Evolutionary conservation across 495 filamentous ascomycete species (phyloP).

Genomic region (Penicillium chermesinum): DNA sequence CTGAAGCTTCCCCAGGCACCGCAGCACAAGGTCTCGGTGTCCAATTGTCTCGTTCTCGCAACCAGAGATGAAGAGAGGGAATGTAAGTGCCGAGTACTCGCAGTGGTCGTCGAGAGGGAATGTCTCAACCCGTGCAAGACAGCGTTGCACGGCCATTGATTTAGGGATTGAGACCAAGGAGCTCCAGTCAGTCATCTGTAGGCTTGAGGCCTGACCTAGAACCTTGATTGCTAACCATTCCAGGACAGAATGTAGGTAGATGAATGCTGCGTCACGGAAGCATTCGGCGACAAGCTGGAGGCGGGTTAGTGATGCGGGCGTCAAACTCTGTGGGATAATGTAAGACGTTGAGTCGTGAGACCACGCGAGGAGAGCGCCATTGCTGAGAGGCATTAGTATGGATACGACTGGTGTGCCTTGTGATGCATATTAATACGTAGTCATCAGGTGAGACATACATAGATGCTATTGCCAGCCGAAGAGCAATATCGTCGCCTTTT

Average conservation of each 20-base stretch:
- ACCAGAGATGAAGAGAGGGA: slow-evolving; percentile 40
- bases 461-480: slow-evolving; percentile 26
- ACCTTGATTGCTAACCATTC: slow-evolving; percentile 24
- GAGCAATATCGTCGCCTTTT: slow-evolving; percentile 18
- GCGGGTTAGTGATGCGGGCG: slow-evolving; percentile 26
- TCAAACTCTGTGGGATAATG: slow-evolving; percentile 33
- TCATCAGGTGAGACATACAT: slow-evolving; percentile 27
- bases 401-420: neutral
- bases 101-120: slow-evolving; percentile 34
- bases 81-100: slow-evolving; percentile 43
- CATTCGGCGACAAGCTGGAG: slow-evolving; percentile 42
- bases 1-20: slow-evolving; percentile 29
- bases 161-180: slow-evolving; percentile 30
- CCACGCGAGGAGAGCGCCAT: slow-evolving; percentile 35
- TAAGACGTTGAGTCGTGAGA: slow-evolving; percentile 25
- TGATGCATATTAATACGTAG: neutral
- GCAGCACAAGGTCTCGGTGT: slow-evolving; percentile 26
- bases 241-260: slow-evolving; percentile 40
- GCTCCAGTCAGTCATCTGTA: neutral
- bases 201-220: neutral
- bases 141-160: slow-evolving; percentile 23
- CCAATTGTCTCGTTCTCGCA: slow-evolving; percentile 26
- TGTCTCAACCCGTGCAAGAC: slow-evolving; percentile 25
- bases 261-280: slow-evolving; percentile 40
- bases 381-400: slow-evolving; percentile 19